phyloP scores from a whole-genome alignment of 2,329 filamentous ascomycete species.

The Cytospora schulzeri region DNA sequence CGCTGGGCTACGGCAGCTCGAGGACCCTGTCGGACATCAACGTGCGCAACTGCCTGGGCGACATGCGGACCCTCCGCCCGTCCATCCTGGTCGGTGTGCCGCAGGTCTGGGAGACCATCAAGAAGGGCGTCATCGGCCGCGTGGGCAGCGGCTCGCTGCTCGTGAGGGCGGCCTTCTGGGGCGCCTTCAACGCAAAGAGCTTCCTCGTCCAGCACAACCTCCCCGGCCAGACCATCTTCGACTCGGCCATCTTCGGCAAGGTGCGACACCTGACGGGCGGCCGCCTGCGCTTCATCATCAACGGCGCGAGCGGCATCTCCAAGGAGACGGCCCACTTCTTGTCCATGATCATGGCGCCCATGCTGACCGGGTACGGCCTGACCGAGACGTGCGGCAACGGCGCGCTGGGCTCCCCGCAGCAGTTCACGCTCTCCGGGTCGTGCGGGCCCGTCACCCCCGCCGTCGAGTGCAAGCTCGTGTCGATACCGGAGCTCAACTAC shows the following conservation, averaged over 20 bases:
- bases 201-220: slow-evolving; percentile 61
- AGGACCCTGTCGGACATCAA: slow-evolving; percentile 85
- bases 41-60: slow-evolving; percentile 86
- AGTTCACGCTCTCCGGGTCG: slow-evolving; percentile 71
- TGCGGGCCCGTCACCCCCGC: slow-evolving; percentile 78
- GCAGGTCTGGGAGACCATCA: slow-evolving; percentile 95
- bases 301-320: slow-evolving; percentile 88
- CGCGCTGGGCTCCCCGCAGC: slow-evolving; percentile 78
- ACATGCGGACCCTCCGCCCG: slow-evolving; percentile 89
- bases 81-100: slow-evolving; percentile 93
- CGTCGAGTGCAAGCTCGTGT: slow-evolving; percentile 88
- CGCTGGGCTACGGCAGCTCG: slow-evolving; percentile 90
- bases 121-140: slow-evolving; percentile 86
- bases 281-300: slow-evolving; percentile 85
- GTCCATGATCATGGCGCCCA: slow-evolving; percentile 88
- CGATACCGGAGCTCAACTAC: slow-evolving; percentile 88
- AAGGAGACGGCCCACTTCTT: slow-evolving; percentile 88
- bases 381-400: slow-evolving; percentile 91
- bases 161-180: slow-evolving; percentile 77
- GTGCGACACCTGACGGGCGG: slow-evolving; percentile 90
- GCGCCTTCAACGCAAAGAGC: slow-evolving; percentile 60
- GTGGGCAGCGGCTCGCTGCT: slow-evolving; percentile 73
- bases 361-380: slow-evolving; percentile 92
- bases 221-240: slow-evolving; percentile 70
- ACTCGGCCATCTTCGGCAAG: slow-evolving; percentile 86